A percentile compares a stretch with the other conserved stretches of the same genome.
Conservation (phyloP, 2,329 filamentous ascomycete species). For the Penicillium sp. region DNA sequence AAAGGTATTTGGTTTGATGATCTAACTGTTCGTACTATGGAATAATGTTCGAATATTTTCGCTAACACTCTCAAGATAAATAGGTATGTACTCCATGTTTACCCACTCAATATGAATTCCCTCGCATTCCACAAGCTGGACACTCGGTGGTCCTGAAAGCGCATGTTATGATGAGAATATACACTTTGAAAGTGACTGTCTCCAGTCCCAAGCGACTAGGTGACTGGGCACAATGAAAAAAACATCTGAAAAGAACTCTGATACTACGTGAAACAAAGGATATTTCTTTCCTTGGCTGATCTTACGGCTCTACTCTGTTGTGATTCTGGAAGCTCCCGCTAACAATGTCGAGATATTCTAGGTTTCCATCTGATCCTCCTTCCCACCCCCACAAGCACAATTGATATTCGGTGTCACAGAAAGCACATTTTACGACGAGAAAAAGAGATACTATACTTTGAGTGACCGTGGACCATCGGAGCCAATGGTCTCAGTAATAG, state of each 20-base stretch:
- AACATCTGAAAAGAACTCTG: not conserved
- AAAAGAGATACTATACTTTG: not conserved
- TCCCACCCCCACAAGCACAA: not conserved
- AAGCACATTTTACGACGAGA: not conserved
- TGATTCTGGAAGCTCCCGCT: not conserved
- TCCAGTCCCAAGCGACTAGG: not conserved
- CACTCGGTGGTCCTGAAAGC: not conserved
- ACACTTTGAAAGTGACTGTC: not conserved
- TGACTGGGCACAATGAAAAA: not conserved
- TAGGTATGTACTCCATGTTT: not conserved
- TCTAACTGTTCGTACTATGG: not conserved
- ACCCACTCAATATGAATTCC: not conserved
- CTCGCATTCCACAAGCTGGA: not conserved
- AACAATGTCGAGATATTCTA: not conserved
- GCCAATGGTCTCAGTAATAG: not conserved
- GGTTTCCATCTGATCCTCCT: not conserved
- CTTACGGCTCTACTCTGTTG: not conserved
- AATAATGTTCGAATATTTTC: not conserved
- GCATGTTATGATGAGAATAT: not conserved
- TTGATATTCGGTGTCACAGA: not conserved
- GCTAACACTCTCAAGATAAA: not conserved
- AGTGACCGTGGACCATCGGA: not conserved
- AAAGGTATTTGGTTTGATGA: not conserved
- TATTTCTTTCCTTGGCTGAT: not conserved
- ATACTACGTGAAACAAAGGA: not conserved